Conservation (phyloP, 768 basidiomycete species). For the Suillus subluteus region DNA sequence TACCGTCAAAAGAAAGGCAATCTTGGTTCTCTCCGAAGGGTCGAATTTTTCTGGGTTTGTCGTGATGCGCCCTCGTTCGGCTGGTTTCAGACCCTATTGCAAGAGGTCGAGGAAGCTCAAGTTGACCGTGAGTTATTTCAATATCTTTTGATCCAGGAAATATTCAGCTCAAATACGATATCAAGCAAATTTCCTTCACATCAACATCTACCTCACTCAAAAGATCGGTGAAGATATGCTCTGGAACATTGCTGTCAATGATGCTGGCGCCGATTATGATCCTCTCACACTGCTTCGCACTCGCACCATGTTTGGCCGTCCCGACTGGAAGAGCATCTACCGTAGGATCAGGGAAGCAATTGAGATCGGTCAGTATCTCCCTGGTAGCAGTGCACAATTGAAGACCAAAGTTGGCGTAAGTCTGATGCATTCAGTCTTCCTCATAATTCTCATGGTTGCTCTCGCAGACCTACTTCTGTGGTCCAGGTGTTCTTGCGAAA, state of each 20-base stretch:
- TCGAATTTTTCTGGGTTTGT: slow-evolving; percentile 95
- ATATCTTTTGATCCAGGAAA: neutral
- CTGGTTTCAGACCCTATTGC: slow-evolving; percentile 92
- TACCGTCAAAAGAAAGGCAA: slow-evolving; percentile 82
- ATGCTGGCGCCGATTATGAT: slow-evolving; percentile 84
- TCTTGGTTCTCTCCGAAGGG: slow-evolving; percentile 80
- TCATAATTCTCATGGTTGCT: slow-evolving; percentile 11
- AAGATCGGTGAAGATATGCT: slow-evolving; percentile 86
- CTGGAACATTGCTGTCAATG: slow-evolving; percentile 90
- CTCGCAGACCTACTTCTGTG: slow-evolving; percentile 84
- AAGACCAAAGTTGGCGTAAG: slow-evolving; percentile 85
- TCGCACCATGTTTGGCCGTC: slow-evolving; percentile 90
- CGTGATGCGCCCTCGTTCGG: slow-evolving; percentile 97
- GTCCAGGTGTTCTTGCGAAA: slow-evolving; percentile 75
- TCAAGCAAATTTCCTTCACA: slow-evolving; percentile 87
- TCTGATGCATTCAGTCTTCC: slow-evolving; percentile 16
- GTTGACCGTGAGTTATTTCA: slow-evolving; percentile 70
- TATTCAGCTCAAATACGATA: slow-evolving; percentile 17
- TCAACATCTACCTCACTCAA: slow-evolving; percentile 89
- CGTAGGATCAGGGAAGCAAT: slow-evolving; percentile 74
- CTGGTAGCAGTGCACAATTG: slow-evolving; percentile 75
- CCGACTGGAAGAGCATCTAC: slow-evolving; percentile 88
- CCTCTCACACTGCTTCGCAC: slow-evolving; percentile 87
- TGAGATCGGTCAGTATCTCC: slow-evolving; percentile 80
- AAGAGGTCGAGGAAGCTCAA: slow-evolving; percentile 87